A percentile compares a stretch with the other conserved stretches of the same genome.
phyloP scores from a whole-genome alignment of 2,329 filamentous ascomycete genomes.

The Dactylellina cionopaga region DNA sequence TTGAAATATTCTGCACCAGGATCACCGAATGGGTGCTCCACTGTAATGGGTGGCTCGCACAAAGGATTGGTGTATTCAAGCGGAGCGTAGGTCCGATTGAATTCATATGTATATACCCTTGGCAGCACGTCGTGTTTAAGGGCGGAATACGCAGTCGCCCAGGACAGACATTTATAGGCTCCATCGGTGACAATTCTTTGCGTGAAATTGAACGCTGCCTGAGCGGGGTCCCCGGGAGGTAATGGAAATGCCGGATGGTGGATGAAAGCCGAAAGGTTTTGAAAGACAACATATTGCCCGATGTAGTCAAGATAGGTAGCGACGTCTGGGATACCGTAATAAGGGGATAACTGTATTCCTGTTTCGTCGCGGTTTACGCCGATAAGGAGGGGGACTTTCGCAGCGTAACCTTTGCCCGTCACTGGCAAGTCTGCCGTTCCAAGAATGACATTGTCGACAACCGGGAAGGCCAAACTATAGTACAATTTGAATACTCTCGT shows the following conservation, averaged over 20 bases:
- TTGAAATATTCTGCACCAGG: slow-evolving; percentile 62
- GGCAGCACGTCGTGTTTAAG: slow-evolving; percentile 58
- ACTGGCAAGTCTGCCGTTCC: slow-evolving; percentile 56
- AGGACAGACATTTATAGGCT: slow-evolving; percentile 60
- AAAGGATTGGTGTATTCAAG: slow-evolving; percentile 58
- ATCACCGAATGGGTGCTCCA: slow-evolving; percentile 59
- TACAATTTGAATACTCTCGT: not conserved
- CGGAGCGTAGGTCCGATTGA: slow-evolving; percentile 62
- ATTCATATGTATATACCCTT: slow-evolving; percentile 59
- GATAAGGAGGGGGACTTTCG: slow-evolving; percentile 59
- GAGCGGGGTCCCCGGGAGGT: slow-evolving; percentile 37
- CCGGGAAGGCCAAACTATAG: slow-evolving; percentile 15
- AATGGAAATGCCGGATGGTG: slow-evolving; percentile 50
- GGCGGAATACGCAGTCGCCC: slow-evolving; percentile 60
- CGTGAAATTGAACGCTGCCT: slow-evolving; percentile 59
- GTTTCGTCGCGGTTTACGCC: slow-evolving; percentile 62
- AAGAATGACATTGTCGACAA: slow-evolving; percentile 59
- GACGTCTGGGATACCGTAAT: slow-evolving; percentile 57
- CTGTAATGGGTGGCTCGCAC: slow-evolving; percentile 58
- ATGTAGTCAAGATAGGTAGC: slow-evolving; percentile 53
- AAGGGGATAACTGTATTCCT: slow-evolving; percentile 58
- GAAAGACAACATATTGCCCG: slow-evolving; percentile 31
- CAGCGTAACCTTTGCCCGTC: slow-evolving; percentile 55
- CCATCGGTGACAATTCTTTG: slow-evolving; percentile 59
- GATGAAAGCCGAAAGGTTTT: slow-evolving; percentile 55